Conservation (phyloP, 371 early-diverging fungal genomes). For the Mucor racemosus region DNA sequence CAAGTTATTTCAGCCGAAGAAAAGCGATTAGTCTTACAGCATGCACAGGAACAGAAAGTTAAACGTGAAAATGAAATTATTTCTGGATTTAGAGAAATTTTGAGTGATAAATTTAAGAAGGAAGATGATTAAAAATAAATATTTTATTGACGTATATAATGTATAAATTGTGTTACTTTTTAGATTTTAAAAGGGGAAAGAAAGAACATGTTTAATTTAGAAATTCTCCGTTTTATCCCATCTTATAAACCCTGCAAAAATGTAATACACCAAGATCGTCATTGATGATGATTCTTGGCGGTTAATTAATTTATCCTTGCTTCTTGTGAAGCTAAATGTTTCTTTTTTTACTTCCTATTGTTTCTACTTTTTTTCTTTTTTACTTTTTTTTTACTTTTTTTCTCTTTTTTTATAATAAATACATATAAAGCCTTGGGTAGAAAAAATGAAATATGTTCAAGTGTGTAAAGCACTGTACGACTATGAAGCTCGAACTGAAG, state of each 20-base stretch:
- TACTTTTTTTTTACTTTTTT: constrained; percentile 4
- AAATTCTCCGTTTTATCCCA: constrained; percentile 5
- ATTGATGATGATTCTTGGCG: constrained; percentile 8
- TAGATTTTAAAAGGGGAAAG: neutral
- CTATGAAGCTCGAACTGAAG: constrained; percentile 85
- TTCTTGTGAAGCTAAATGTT: neutral
- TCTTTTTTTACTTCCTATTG: neutral
- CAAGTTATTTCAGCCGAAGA: constrained; percentile 91
- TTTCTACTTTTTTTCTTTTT: neutral
- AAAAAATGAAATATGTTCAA: constrained; percentile 48
- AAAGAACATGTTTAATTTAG: constrained; percentile 10
- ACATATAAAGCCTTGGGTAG: neutral
- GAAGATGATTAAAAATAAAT: constrained; percentile 16
- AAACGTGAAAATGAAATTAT: constrained; percentile 92
- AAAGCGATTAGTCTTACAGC: constrained; percentile 77
- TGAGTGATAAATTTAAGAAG: constrained; percentile 51
- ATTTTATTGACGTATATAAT: neutral
- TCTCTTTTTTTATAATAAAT: neutral
- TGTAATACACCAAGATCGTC: neutral
- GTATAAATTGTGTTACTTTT: constrained; percentile 3
- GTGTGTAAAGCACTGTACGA: constrained; percentile 60
- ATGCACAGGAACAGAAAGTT: constrained; percentile 83
- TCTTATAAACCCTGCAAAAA: neutral
- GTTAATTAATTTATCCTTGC: constrained; percentile 12
- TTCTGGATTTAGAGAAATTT: constrained; percentile 78